Evolutionary conservation across 73 alveolate genomes (phyloP).

Genomic region (Tetrahymena thermophila): DNA sequence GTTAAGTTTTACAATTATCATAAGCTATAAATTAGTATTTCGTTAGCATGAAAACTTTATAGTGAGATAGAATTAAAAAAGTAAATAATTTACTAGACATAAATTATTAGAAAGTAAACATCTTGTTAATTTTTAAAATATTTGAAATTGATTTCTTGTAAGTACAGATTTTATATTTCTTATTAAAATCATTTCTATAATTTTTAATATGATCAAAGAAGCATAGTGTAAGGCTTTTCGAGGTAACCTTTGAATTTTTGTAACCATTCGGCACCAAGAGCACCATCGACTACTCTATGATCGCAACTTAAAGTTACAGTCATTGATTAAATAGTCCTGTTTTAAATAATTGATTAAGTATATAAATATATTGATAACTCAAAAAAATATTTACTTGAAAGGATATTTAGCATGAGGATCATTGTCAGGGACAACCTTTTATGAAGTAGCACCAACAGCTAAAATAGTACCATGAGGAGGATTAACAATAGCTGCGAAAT

Average conservation of each 20-base stretch:
- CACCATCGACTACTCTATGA: conserved; percentile 89
- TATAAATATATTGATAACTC: not conserved
- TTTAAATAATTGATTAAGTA: not conserved
- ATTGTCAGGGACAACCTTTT: conserved; percentile 41
- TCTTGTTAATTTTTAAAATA: too few relatives aligned
- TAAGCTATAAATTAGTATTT: too few relatives aligned
- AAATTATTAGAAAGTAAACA: not conserved
- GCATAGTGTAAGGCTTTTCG: conserved; percentile 74
- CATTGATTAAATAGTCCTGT: conserved; percentile 12
- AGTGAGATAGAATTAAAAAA: not conserved
- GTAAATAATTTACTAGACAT: not conserved
- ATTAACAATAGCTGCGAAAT: conserved; percentile 57
- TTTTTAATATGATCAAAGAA: conserved; percentile 38
- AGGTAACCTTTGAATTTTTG: conserved; percentile 61
- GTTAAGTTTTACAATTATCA: too few relatives aligned
- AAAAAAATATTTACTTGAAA: conserved; percentile 14
- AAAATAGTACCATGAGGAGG: conserved; percentile 77
- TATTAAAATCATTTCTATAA: not conserved
- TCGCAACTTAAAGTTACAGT: conserved; percentile 67
- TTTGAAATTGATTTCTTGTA: too few relatives aligned
- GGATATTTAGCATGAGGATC: conserved; percentile 39
- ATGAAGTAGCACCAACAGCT: conserved; percentile 66
- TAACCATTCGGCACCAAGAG: conserved; percentile 84
- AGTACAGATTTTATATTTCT: not conserved
- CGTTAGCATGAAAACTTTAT: too few relatives aligned